Conservation (phyloP, 139 green algal genomes). For the Chlorella vulgaris region DNA sequence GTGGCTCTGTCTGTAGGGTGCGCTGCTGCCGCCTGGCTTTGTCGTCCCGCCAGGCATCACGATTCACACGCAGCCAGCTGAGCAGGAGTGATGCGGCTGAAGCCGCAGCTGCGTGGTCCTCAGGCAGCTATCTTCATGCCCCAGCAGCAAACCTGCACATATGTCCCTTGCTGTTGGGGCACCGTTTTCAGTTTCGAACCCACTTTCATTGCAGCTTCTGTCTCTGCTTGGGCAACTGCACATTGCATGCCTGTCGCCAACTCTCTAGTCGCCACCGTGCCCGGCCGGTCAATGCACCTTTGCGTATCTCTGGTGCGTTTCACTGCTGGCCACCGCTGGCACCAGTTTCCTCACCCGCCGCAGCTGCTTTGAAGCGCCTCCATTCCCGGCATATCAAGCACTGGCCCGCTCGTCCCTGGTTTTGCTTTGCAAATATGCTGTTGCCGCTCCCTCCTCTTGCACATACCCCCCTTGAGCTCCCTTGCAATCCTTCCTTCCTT, state of each 20-base stretch:
- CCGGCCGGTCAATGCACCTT: too few relatives aligned
- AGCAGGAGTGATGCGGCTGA: neutral
- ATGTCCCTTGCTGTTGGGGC: neutral
- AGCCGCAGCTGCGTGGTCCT: too few relatives aligned
- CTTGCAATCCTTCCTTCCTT: too few relatives aligned
- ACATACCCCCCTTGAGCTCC: too few relatives aligned
- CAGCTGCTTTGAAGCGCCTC: neutral
- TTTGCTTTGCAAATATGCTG: neutral
- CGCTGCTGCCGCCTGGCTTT: constrained; percentile 27
- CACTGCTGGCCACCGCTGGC: too few relatives aligned
- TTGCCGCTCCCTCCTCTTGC: neutral
- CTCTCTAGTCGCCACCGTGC: too few relatives aligned
- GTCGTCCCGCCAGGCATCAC: constrained; percentile 39
- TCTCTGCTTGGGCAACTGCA: too few relatives aligned
- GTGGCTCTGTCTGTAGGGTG: neutral
- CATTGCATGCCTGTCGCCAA: neutral
- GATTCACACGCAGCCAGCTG: constrained; percentile 34
- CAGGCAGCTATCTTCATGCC: neutral
- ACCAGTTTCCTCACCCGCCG: too few relatives aligned
- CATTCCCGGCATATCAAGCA: neutral
- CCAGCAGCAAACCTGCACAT: neutral
- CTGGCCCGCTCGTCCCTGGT: neutral
- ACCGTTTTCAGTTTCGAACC: too few relatives aligned
- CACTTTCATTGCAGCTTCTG: too few relatives aligned
- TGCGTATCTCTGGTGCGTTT: too few relatives aligned